These are phyloP conservation scores for Candida loeiensis DNA, from an alignment of 805 yeast genomes.

Conservation along the genomic window DNA sequence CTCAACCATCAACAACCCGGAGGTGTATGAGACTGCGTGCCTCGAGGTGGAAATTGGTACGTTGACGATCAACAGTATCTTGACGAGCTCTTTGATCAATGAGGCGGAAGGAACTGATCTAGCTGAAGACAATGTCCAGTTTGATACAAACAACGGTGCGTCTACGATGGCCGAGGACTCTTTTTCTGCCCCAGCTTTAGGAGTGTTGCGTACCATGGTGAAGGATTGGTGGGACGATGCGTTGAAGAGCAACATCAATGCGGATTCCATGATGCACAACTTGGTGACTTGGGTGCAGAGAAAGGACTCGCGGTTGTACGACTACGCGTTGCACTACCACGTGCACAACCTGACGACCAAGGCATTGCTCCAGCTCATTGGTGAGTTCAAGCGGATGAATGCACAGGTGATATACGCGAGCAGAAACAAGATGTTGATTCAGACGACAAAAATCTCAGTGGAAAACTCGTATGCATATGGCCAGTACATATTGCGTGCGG, in stretches of 20 bases:
- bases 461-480: slow-evolving; percentile 91
- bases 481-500: slow-evolving; percentile 72
- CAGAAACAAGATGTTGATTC: slow-evolving; percentile 66
- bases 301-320: slow-evolving; percentile 69
- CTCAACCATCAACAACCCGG: slow-evolving; percentile 73
- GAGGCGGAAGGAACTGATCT: slow-evolving; percentile 85
- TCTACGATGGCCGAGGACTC: slow-evolving; percentile 74
- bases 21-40: slow-evolving; percentile 71
- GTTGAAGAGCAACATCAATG: slow-evolving; percentile 57
- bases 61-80: slow-evolving; percentile 77
- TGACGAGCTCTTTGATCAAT: slow-evolving; percentile 78
- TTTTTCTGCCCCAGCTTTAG: slow-evolving; percentile 71
- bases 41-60: slow-evolving; percentile 78
- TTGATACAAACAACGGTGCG: slow-evolving; percentile 38
- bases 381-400: slow-evolving; percentile 78
- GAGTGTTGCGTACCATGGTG: slow-evolving; percentile 67
- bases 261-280: slow-evolving; percentile 78
- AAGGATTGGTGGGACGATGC: slow-evolving; percentile 96
- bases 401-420: slow-evolving; percentile 76
- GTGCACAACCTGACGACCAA: slow-evolving; percentile 83
- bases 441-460: slow-evolving; percentile 72
- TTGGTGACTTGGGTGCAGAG: slow-evolving; percentile 86
- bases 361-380: slow-evolving; percentile 72
- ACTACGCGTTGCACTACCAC: slow-evolving; percentile 77
- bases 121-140: slow-evolving; percentile 44